Percentiles rank a stretch among this genome's conserved stretches.
phyloP scores from a whole-genome alignment of 2,329 filamentous ascomycete genomes.

The Aspergillaceae sp. region DNA sequence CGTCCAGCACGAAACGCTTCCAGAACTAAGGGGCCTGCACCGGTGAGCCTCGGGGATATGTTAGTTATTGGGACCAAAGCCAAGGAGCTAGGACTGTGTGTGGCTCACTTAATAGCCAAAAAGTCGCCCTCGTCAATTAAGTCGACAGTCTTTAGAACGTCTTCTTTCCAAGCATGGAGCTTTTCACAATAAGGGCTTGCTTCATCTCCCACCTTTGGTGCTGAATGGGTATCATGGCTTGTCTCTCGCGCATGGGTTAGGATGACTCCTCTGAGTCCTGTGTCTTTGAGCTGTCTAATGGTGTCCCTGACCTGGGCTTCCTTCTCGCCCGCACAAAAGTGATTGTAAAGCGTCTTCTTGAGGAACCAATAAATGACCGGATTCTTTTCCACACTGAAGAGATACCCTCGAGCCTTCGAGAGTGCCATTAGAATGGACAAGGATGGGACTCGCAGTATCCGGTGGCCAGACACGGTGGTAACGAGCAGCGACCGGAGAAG shows the following conservation, averaged over 20 bases:
- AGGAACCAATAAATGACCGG: slow-evolving; percentile 60
- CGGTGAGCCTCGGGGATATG: slow-evolving; percentile 52
- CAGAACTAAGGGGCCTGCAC: slow-evolving; percentile 66
- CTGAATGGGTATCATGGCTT: slow-evolving; percentile 43
- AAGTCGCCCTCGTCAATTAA: slow-evolving; percentile 46
- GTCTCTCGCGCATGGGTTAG: slow-evolving; percentile 78
- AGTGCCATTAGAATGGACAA: slow-evolving; percentile 60
- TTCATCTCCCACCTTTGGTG: slow-evolving; percentile 5
- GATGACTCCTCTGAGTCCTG: slow-evolving; percentile 77
- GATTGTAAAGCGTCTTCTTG: slow-evolving; percentile 62
- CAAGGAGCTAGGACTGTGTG: not conserved
- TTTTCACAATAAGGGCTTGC: slow-evolving; percentile 13
- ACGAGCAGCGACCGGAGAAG: slow-evolving; percentile 38
- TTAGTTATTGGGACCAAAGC: not conserved
- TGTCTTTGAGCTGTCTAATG: slow-evolving; percentile 55
- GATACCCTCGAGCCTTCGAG: slow-evolving; percentile 41
- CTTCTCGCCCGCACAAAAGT: slow-evolving; percentile 82
- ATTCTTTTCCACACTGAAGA: slow-evolving; percentile 69
- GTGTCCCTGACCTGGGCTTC: slow-evolving; percentile 57
- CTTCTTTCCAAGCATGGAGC: slow-evolving; percentile 57
- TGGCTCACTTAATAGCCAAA: slow-evolving; percentile 51
- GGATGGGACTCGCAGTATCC: slow-evolving; percentile 58
- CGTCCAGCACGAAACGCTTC: slow-evolving; percentile 52
- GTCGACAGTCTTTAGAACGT: slow-evolving; percentile 63
- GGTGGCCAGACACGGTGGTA: slow-evolving; percentile 41